Conservation (phyloP, 805 yeast species). For the Kregervanrija pseudodelftensis region DNA sequence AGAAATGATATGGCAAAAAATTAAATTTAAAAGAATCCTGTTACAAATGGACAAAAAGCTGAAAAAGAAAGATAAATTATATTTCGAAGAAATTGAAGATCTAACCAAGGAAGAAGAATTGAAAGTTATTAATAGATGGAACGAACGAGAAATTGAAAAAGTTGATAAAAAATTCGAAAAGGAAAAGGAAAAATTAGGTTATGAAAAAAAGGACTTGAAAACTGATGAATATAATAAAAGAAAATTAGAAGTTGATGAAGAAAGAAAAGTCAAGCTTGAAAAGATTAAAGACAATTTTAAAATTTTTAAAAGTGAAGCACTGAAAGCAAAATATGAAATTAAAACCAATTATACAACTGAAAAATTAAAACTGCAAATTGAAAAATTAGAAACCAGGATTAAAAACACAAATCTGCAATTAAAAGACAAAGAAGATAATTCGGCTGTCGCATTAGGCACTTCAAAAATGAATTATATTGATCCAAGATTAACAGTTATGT, state of each 20-base stretch:
- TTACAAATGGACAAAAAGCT: constrained; percentile 51
- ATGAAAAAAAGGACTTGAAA: constrained; percentile 48
- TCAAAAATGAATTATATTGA: constrained; percentile 93
- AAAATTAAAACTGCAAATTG: constrained; percentile 64
- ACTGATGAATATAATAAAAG: constrained; percentile 47
- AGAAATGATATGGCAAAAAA: constrained; percentile 81
- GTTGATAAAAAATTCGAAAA: constrained; percentile 56
- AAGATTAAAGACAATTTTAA: constrained; percentile 46
- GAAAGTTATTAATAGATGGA: constrained; percentile 48
- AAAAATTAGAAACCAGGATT: constrained; percentile 65
- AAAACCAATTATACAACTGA: constrained; percentile 52
- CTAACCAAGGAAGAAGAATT: constrained; percentile 58
- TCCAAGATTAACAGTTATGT: constrained; percentile 85
- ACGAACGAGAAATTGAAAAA: constrained; percentile 62
- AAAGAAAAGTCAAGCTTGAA: constrained; percentile 46
- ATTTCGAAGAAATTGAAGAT: constrained; percentile 62
- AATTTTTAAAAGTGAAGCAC: constrained; percentile 50
- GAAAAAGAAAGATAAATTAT: constrained; percentile 44
- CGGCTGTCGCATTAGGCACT: constrained; percentile 88
- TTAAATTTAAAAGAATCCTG: constrained; percentile 65
- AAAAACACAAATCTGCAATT: constrained; percentile 62
- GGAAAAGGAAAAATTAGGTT: constrained; percentile 68
- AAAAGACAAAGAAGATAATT: constrained; percentile 89
- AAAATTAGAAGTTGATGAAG: constrained; percentile 44
- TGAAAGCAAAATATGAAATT: constrained; percentile 50